Base-by-base conservation (phyloP, 2,329 filamentous ascomycete species). In the Aspergillus ibericus region DNA sequence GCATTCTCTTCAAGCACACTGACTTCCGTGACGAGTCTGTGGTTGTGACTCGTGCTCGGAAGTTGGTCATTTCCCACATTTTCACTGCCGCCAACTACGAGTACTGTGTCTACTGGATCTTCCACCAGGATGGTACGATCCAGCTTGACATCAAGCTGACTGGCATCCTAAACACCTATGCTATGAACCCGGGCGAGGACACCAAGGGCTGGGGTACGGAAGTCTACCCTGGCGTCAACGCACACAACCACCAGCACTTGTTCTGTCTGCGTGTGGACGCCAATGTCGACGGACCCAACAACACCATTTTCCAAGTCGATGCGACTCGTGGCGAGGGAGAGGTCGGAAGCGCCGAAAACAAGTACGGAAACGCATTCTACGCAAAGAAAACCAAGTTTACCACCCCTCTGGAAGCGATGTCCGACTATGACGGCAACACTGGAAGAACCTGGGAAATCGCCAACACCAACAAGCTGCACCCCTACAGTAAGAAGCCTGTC, bases 31-130 rank as follows among this genome's bases (percentile, higher is more conserved):
- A 97, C 70, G 89, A 95, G 44, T 93, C 90, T 0, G 85, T 88
- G 55, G 91, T 95, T 9, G 90, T 96, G 4, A 96, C 92, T 0
- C 88, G 93, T 25, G 92, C 88, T 1, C 86, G 92, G 55, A 96
- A 95, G 73, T 84, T 97, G 58, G 83, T 96, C 70, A 83, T 97
- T 65, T 92, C 92, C 64, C 92, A 96, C 67, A 89, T 96, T 71
- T 96, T 97, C 78, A 97, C 93, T 0, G 93, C 93, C 0, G 93
- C 93, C 25, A 97, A 97, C 80, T 97, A 97, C 77, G 93, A 97
- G 75, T 97, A 97, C 77, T 89, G 88, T 69, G 82, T 86, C 6
- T 88, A 93, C 80, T 96, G 91, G 92, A 88, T 92, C 66, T 92
- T 96, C 79, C 91, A 93, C 74, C 92, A 95, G 75, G 93, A 96